phyloP scores from a whole-genome alignment of 1,284 basidiomycete genomes.

The Kalmanozyma brasiliensis region DNA sequence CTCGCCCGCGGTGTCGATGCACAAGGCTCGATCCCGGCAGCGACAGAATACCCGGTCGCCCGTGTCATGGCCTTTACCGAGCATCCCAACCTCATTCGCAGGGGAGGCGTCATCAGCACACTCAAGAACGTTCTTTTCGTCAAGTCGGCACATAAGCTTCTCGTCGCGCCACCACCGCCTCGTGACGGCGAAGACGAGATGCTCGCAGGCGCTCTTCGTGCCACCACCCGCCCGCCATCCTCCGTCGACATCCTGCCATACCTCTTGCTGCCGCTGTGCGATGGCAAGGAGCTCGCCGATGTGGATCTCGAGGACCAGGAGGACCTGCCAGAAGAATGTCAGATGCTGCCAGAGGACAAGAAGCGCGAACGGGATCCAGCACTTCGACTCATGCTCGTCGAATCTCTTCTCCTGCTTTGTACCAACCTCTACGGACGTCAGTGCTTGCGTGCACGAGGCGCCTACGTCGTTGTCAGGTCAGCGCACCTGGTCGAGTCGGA shows the following conservation, averaged over 20 bases:
- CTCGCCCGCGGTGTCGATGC: constrained; percentile 32
- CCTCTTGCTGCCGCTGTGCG: constrained; percentile 88
- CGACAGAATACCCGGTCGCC: constrained; percentile 62
- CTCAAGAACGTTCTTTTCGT: constrained; percentile 66
- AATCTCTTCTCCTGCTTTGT: constrained; percentile 87
- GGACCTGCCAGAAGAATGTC: constrained; percentile 81
- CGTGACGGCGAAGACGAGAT: constrained; percentile 48
- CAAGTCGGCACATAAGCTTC: constrained; percentile 61
- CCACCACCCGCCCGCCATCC: constrained; percentile 48
- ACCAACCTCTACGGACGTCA: constrained; percentile 89
- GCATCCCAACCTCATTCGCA: constrained; percentile 65
- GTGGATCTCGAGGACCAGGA: constrained; percentile 80
- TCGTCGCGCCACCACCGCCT: constrained; percentile 56
- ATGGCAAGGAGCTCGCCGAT: constrained; percentile 78
- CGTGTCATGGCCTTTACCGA: constrained; percentile 66
- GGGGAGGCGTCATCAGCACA: constrained; percentile 65
- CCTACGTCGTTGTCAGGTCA: constrained; percentile 85
- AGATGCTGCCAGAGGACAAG: constrained; percentile 87
- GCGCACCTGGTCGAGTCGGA: constrained; percentile 83
- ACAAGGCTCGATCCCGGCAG: constrained; percentile 27
- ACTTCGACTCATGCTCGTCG: constrained; percentile 85
- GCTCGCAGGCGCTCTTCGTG: constrained; percentile 50
- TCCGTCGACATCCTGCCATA: constrained; percentile 65
- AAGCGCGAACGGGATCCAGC: constrained; percentile 82
- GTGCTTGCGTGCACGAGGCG: constrained; percentile 80